phyloP scores from a whole-genome alignment of 441 rosid species.

The Geranium incanum region DNA sequence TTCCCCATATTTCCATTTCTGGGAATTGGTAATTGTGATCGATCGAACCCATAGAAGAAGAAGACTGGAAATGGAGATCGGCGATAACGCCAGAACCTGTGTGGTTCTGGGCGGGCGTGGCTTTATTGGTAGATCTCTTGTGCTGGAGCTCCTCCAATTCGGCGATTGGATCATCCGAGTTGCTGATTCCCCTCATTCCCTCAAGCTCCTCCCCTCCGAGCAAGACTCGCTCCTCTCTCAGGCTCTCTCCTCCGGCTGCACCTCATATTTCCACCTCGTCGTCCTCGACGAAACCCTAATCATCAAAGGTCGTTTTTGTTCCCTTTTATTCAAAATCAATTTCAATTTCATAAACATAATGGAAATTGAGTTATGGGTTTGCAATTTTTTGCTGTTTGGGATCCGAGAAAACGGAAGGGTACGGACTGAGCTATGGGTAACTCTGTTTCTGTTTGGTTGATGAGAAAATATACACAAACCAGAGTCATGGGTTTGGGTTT shows the following conservation, averaged over 20 bases:
- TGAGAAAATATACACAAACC: constrained; percentile 13
- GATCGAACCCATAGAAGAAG: not conserved
- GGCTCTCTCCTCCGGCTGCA: constrained; percentile 57
- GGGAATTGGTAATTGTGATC: not conserved
- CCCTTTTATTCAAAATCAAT: not conserved
- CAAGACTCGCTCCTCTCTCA: constrained; percentile 44
- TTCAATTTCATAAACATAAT: not conserved
- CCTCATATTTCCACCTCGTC: constrained; percentile 54
- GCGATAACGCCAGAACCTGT: constrained; percentile 48
- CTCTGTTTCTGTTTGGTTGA: constrained; percentile 9
- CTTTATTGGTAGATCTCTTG: constrained; percentile 69
- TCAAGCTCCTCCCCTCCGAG: constrained; percentile 40
- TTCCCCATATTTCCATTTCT: too few relatives aligned
- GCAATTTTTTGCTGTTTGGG: not conserved
- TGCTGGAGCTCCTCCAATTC: constrained; percentile 48
- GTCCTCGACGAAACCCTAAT: constrained; percentile 53
- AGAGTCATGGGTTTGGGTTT: constrained; percentile 3
- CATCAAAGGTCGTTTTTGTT: constrained; percentile 32
- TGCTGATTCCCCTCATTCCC: constrained; percentile 52
- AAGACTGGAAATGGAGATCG: constrained; percentile 28
- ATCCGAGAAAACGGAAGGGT: not conserved
- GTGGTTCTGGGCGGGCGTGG: constrained; percentile 83
- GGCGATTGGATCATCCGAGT: constrained; percentile 72
- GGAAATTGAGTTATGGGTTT: not conserved
- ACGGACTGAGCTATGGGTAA: not conserved